Evolutionary conservation across 345 rosid genomes (phyloP).

Genomic region (Pelargonium nanum): DNA sequence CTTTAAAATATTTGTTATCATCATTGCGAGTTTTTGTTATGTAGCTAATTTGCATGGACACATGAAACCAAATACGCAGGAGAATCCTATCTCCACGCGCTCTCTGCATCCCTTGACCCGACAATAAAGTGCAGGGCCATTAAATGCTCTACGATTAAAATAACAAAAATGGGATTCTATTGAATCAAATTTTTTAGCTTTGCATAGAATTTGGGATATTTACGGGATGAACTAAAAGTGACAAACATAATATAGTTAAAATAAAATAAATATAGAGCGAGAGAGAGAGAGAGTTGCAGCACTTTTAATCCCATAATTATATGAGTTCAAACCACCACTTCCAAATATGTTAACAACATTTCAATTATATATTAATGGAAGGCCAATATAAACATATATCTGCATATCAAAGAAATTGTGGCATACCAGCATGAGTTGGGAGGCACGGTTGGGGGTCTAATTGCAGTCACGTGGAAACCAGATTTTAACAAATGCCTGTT

Average conservation of each 20-base stretch:
- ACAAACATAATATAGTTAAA: no score
- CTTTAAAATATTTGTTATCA: background rate
- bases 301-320: no score
- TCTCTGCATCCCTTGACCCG: background rate
- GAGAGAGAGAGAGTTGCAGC: no score
- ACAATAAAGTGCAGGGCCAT: background rate
- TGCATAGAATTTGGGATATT: no score
- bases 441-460: conserved; percentile 96
- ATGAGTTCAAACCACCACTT: no score
- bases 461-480: conserved; percentile 91
- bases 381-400: background rate
- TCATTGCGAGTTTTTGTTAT: background rate
- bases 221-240: no score
- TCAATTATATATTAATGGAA: background rate
- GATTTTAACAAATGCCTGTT: conserved; percentile 59
- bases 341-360: no score
- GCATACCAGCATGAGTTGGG: conserved; percentile 86
- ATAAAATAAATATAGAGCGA: no score
- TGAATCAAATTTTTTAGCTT: no score
- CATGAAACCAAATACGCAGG: background rate
- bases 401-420: conserved; percentile 1
- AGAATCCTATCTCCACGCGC: background rate
- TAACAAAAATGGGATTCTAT: no score
- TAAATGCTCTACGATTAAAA: background rate
- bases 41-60: background rate